A percentile compares a stretch with the other conserved stretches of the same genome.
These are phyloP conservation scores for Thelonectria blattea DNA, from an alignment of 2,329 filamentous ascomycete species.

Conservation along the genomic window DNA sequence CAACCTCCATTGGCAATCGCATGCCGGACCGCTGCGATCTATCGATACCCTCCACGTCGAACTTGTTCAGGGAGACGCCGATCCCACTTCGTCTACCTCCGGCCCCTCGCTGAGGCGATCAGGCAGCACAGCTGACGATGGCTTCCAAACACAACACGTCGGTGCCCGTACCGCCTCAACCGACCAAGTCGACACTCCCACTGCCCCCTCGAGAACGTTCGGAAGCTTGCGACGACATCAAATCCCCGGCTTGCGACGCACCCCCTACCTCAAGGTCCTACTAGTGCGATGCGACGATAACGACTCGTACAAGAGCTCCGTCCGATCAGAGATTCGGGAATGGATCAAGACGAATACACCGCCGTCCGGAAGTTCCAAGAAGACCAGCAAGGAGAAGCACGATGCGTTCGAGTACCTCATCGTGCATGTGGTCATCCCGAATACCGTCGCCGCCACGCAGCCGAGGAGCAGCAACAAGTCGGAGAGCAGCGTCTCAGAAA, in stretches of 20 bases:
- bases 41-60: slow-evolving; percentile 94
- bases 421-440: slow-evolving; percentile 88
- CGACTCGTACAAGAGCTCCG: slow-evolving; percentile 85
- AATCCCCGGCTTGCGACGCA: slow-evolving; percentile 90
- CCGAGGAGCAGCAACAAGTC: slow-evolving; percentile 67
- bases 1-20: slow-evolving; percentile 97
- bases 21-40: slow-evolving; percentile 86
- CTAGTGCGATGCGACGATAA: slow-evolving; percentile 94
- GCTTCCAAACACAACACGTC: slow-evolving; percentile 64
- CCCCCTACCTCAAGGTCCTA: slow-evolving; percentile 91
- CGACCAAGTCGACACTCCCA: slow-evolving; percentile 47
- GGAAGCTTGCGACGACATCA: slow-evolving; percentile 75
- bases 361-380: slow-evolving; percentile 59
- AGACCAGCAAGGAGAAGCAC: slow-evolving; percentile 79
- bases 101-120: slow-evolving; percentile 42
- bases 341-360: slow-evolving; percentile 85
- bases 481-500: slow-evolving; percentile 67
- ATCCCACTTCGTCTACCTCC: slow-evolving; percentile 48
- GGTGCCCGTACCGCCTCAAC: slow-evolving; percentile 48
- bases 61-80: slow-evolving; percentile 68
- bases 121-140: slow-evolving; percentile 56
- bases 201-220: slow-evolving; percentile 42
- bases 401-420: slow-evolving; percentile 97
- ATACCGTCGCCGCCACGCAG: slow-evolving; percentile 80
- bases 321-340: slow-evolving; percentile 80